Base-by-base conservation (phyloP, 1,139 yeast genomes). In the Kluyveromyces sp. region DNA sequence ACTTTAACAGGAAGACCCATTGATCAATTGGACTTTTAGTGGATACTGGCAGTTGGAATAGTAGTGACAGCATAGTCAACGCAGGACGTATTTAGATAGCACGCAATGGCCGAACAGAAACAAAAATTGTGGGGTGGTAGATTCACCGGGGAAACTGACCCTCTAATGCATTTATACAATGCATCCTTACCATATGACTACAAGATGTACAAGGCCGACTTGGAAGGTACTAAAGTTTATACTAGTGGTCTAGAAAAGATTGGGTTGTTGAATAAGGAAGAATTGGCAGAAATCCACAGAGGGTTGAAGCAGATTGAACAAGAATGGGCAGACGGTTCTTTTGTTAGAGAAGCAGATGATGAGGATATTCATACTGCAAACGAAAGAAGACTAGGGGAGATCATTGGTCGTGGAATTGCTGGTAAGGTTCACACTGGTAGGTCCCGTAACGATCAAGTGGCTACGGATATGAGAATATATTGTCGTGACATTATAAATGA, bases 381-480 rank as follows among this genome's bases (percentile, higher is more conserved):
- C 64, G 99, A 92, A 72, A 85, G 99, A 72, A 78, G 98, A 63
- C 73, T 92, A 53, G 98, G 99, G 40, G 99, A 92, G 68, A 72
- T 92, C 46, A 92, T 92, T 59, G 99, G 98, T 47, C 83, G 81
- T 61, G 81, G 80, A 50, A 90, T 92, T 64, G 87, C 97, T 37
- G 99, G 99, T 43, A 92, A 92, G 63, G 97, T 92, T 32, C 99
- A 92, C 66, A 92, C 99, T 25, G 99, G 99, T 51, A 80, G 99
- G 64, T 87, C 96, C 42, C 83, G 99, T 75, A 92, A 92, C 63
- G 99, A 92, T 67, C 99, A 92, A 72, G 97, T 90, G 47, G 98
- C 97, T 38, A 92, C 97, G 25, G 98, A 92, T 64, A 87, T 92
- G 96, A 79, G 99, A 67, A 79, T 92, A 39, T 92, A 78, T 60